phyloP scores from a whole-genome alignment of 2,329 filamentous ascomycete species.

The Ambrosiella cleistominuta region DNA sequence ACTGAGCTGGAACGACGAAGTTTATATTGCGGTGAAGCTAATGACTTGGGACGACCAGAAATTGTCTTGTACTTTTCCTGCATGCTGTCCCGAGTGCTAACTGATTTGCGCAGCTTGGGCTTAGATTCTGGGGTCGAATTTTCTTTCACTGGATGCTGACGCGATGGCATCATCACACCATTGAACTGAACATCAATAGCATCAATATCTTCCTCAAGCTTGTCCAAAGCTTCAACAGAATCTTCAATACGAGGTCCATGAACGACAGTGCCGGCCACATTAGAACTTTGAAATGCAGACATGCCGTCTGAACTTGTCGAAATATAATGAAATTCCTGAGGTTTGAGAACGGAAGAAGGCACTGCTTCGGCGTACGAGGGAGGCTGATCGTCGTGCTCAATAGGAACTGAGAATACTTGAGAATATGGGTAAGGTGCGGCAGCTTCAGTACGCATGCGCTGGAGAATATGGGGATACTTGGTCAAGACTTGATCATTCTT shows the following conservation, averaged over 20 bases:
- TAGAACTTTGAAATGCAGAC: background rate
- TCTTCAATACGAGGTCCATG: conserved; percentile 39
- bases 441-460: conserved; percentile 2
- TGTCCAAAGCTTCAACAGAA: conserved; percentile 44
- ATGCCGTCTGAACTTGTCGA: background rate
- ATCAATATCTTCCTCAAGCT: conserved; percentile 43
- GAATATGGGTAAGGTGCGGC: conserved; percentile 9
- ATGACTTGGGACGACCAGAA: conserved; percentile 24
- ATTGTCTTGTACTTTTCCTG: conserved; percentile 19
- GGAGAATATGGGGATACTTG: conserved; percentile 6
- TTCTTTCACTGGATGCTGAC: background rate
- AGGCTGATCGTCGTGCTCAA: conserved; percentile 13
- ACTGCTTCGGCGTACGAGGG: conserved; percentile 12
- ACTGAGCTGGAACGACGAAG: conserved; percentile 28
- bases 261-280: conserved; percentile 17
- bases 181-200: conserved; percentile 22
- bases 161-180: conserved; percentile 15
- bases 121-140: background rate
- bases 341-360: conserved; percentile 9
- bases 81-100: background rate
- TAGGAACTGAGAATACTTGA: conserved; percentile 9
- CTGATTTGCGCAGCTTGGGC: background rate
- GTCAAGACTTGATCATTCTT: conserved; percentile 9
- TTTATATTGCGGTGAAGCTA: conserved; percentile 21
- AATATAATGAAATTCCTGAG: background rate